These are phyloP conservation scores for Camellia japonica DNA, from an alignment of 148 eudicot species.

Conservation along the genomic window DNA sequence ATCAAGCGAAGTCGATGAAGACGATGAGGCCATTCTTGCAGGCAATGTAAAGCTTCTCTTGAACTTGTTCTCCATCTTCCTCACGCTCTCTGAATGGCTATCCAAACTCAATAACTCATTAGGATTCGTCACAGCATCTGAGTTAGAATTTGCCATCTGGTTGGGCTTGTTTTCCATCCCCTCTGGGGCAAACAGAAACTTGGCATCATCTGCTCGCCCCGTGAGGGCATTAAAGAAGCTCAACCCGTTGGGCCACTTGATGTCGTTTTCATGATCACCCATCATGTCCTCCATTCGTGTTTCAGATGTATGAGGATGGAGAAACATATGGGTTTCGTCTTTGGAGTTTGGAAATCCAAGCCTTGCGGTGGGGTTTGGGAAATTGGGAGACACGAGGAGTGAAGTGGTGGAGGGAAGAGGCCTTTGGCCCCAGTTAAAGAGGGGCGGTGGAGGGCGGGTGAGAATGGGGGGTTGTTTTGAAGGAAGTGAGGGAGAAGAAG, in stretches of 20 bases:
- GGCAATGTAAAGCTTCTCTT: conserved; percentile 89
- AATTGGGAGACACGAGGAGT: conserved; percentile 55
- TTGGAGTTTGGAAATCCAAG: conserved; percentile 42
- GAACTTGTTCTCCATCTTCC: conserved; percentile 76
- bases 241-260: conserved; percentile 89
- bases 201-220: conserved; percentile 71
- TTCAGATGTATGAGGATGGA: conserved; percentile 69
- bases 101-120: conserved; percentile 83
- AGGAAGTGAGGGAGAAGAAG: conserved; percentile 45
- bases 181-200: conserved; percentile 63
- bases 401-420: conserved; percentile 46
- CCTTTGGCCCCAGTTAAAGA: conserved; percentile 75
- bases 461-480: conserved; percentile 49
- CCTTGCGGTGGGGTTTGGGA: conserved; percentile 46
- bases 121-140: conserved; percentile 26
- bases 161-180: conserved; percentile 53
- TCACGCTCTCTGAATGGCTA: conserved; percentile 44
- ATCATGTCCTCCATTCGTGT: conserved; percentile 64
- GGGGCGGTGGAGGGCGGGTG: conserved; percentile 54
- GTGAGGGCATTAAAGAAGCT: conserved; percentile 79
- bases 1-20: conserved; percentile 80
- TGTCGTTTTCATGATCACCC: conserved; percentile 65
- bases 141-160: conserved; percentile 11
- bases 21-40: conserved; percentile 73
- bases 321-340: conserved; percentile 68